These are phyloP conservation scores for Ceratobasidium papillatum DNA, from an alignment of 1,284 basidiomycete species.

Conservation along the genomic window DNA sequence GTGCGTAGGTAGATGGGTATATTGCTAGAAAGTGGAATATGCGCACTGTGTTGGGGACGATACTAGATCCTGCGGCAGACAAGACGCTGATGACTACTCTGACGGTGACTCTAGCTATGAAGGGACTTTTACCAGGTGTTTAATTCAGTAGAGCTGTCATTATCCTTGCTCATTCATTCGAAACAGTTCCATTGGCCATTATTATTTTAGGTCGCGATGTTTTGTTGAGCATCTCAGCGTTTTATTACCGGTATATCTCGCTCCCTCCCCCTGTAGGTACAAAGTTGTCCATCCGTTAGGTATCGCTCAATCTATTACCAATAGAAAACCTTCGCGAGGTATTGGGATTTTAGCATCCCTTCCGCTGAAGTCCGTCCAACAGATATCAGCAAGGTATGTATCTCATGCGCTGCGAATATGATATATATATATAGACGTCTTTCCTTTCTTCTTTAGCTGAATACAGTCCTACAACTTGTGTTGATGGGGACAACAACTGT, in stretches of 20 bases:
- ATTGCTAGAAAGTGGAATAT: conserved; percentile 87
- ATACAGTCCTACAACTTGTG: conserved; percentile 90
- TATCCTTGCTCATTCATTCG: neutral
- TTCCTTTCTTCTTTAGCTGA: conserved; percentile 65
- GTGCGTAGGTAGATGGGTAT: conserved; percentile 84
- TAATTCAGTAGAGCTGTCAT: conserved; percentile 7
- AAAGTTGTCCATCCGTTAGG: conserved; percentile 51
- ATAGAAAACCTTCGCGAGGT: conserved; percentile 89
- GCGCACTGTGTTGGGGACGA: conserved; percentile 89
- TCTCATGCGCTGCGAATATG: neutral
- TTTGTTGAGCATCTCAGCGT: conserved; percentile 86
- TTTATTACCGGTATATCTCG: conserved; percentile 93
- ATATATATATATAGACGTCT: too few species aligned
- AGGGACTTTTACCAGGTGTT: conserved; percentile 84
- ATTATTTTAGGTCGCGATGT: conserved; percentile 93
- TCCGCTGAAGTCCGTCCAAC: conserved; percentile 94
- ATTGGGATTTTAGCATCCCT: conserved; percentile 95
- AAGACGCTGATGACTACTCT: conserved; percentile 96
- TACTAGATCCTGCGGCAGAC: conserved; percentile 97
- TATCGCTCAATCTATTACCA: conserved; percentile 30
- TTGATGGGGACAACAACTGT: conserved; percentile 91
- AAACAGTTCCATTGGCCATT: conserved; percentile 79
- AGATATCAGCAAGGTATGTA: conserved; percentile 81
- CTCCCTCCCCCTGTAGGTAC: conserved; percentile 87
- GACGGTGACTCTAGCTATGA: conserved; percentile 85